Evolutionary conservation across 257 asterid species (phyloP).

Genomic region (Gentiana straminea): DNA sequence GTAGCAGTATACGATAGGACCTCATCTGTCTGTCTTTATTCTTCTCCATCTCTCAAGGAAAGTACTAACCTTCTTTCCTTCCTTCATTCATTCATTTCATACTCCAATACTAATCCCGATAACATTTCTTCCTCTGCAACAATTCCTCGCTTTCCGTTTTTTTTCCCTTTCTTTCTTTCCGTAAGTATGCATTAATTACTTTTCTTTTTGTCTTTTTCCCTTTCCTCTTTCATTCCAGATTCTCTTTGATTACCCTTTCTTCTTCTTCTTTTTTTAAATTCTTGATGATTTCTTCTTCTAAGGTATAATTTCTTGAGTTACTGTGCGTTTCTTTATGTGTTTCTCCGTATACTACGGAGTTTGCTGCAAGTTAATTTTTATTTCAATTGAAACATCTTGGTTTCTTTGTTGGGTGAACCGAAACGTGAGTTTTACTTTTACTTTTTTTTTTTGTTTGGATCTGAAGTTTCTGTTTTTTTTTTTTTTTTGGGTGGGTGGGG

Average conservation of each 20-base stretch:
- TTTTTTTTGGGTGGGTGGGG: too few species aligned
- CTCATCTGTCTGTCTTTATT: slow-evolving; percentile 2
- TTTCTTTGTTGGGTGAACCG: too few species aligned
- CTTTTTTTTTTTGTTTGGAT: too few species aligned
- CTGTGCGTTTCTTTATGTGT: background rate
- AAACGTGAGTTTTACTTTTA: too few species aligned
- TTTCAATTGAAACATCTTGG: too few species aligned
- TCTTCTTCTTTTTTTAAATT: background rate
- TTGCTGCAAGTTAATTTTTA: too few species aligned
- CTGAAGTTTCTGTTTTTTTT: too few species aligned
- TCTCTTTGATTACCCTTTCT: background rate
- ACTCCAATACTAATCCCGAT: slow-evolving; percentile 14
- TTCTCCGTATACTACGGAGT: too few species aligned
- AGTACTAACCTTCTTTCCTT: slow-evolving; percentile 13
- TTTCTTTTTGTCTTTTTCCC: slow-evolving; percentile 8
- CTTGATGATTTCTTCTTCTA: background rate
- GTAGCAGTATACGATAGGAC: too few species aligned
- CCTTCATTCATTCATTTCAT: too few species aligned
- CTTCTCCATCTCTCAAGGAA: slow-evolving; percentile 32
- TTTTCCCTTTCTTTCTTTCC: slow-evolving; percentile 36
- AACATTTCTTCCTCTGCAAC: slow-evolving; percentile 41
- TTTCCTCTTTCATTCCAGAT: slow-evolving; percentile 1
- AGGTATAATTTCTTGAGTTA: too few species aligned
- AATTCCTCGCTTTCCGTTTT: slow-evolving; percentile 53
- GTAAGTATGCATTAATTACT: too few species aligned